A percentile compares a stretch with the other conserved stretches of the same genome.
Conservation (phyloP, 768 basidiomycete genomes). For the Lepiota venenata region DNA sequence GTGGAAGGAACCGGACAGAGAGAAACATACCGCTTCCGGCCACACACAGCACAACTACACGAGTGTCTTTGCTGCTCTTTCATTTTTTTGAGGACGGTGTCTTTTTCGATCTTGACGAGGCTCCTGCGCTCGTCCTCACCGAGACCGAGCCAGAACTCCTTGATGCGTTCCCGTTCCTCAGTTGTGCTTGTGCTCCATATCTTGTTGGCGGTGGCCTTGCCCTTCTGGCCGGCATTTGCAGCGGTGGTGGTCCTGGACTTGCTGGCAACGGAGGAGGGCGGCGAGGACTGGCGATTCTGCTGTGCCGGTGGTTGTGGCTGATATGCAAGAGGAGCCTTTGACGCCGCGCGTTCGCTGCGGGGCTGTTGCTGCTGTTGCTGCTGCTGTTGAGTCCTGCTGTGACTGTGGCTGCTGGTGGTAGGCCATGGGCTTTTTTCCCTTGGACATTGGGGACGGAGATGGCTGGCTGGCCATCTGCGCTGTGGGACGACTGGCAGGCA, state of each 20-base stretch:
- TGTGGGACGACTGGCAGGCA: conserved; percentile 34
- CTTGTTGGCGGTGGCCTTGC: conserved; percentile 60
- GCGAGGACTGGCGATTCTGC: conserved; percentile 42
- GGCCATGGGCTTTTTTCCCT: conserved; percentile 91
- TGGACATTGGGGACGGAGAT: conserved; percentile 75
- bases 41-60: conserved; percentile 95
- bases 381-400: conserved; percentile 24
- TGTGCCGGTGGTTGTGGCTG: conserved; percentile 34
- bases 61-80: conserved; percentile 98
- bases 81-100: conserved; percentile 97
- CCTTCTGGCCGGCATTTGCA: conserved; percentile 26
- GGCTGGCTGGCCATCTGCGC: conserved; percentile 32
- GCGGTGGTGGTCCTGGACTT: conserved; percentile 32
- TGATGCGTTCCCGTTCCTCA: conserved; percentile 95
- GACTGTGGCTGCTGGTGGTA: conserved; percentile 36
- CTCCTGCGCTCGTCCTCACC: conserved; percentile 86
- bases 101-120: conserved; percentile 97
- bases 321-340: conserved; percentile 43
- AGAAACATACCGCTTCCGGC: conserved; percentile 84
- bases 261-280: conserved; percentile 42
- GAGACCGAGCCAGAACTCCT: conserved; percentile 96
- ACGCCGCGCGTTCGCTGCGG: conserved; percentile 44
- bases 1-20: conserved; percentile 21
- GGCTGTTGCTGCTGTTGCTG: conserved; percentile 33
- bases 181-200: conserved; percentile 93